Percentiles rank a stretch among this genome's conserved stretches.
Evolutionary conservation across 208 protist genomes (phyloP).

Genomic region (Strigomonas oncopelti): DNA sequence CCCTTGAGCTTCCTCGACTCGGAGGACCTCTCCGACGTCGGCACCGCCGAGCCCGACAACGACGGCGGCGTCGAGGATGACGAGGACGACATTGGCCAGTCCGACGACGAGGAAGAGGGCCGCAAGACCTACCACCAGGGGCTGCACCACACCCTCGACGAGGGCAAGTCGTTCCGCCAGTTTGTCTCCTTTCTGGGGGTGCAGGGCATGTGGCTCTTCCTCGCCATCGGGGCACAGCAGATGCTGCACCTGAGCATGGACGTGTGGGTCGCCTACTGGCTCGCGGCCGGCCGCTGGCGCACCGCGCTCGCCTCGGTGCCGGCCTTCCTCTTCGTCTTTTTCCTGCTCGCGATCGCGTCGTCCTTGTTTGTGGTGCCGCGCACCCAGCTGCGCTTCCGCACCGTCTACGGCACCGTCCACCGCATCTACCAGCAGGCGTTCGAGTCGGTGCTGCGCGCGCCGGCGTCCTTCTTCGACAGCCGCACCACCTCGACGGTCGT

Average conservation of each 20-base stretch:
- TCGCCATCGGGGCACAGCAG: conserved; percentile 36
- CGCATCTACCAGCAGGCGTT: conserved; percentile 41
- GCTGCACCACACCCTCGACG: background rate
- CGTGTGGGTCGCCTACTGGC: conserved; percentile 52
- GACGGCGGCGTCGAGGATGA: conserved; percentile 16
- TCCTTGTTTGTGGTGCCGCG: conserved; percentile 31
- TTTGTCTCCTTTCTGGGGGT: conserved; percentile 37
- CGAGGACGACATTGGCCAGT: conserved; percentile 11
- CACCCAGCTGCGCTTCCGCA: conserved; percentile 27
- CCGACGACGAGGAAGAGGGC: conserved; percentile 6
- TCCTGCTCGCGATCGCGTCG: conserved; percentile 16
- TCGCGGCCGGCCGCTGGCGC: conserved; percentile 13
- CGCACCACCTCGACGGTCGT: conserved; percentile 33
- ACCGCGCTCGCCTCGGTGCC: background rate
- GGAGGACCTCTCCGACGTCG: conserved; percentile 14
- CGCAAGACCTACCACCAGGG: background rate
- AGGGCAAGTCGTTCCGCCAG: conserved; percentile 13
- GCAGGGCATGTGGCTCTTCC: conserved; percentile 41
- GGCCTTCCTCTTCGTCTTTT: conserved; percentile 20
- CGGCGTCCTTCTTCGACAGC: conserved; percentile 52
- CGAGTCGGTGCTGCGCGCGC: conserved; percentile 37
- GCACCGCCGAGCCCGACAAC: conserved; percentile 3
- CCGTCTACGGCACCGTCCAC: conserved; percentile 41
- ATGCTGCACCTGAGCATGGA: conserved; percentile 33
- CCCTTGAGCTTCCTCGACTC: conserved; percentile 12